Evolutionary conservation across 2,329 filamentous ascomycete genomes (phyloP).

Genomic region (Arachnomyces sp.): DNA sequence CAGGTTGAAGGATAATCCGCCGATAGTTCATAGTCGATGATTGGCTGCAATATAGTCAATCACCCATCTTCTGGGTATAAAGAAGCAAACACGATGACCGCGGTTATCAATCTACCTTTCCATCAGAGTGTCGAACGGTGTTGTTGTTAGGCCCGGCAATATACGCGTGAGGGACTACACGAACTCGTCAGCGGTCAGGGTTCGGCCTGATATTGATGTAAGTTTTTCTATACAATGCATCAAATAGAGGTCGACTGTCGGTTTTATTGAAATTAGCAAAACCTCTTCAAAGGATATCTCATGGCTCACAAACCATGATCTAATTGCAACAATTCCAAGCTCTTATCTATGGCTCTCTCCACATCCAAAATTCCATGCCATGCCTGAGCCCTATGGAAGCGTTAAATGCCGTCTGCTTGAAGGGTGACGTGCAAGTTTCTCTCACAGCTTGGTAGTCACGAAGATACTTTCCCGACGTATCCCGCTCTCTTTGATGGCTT

Average conservation of each 20-base stretch:
- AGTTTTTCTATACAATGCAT: constrained; percentile 26
- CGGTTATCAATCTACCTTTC: constrained; percentile 8
- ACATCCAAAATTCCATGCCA: constrained; percentile 43
- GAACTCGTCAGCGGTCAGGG: constrained; percentile 6
- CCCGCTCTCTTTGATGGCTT: constrained; percentile 26
- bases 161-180: constrained; percentile 7
- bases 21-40: constrained; percentile 8
- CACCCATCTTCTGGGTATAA: constrained; percentile 20
- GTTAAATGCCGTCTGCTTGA: constrained; percentile 11
- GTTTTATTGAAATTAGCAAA: constrained; percentile 6
- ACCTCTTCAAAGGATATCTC: constrained; percentile 37
- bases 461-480: constrained; percentile 26
- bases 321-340: constrained; percentile 43
- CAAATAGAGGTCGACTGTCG: constrained; percentile 9
- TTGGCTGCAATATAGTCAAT: constrained; percentile 20
- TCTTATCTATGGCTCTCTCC: constrained; percentile 42
- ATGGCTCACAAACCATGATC: constrained; percentile 36
- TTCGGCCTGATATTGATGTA: constrained; percentile 7
- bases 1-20: constrained; percentile 22
- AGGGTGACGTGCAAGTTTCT: neutral
- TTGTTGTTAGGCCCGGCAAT: constrained; percentile 6
- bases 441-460: constrained; percentile 15
- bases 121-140: constrained; percentile 4
- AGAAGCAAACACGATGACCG: constrained; percentile 1
- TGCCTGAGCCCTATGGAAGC: constrained; percentile 1